A percentile compares a stretch with the other conserved stretches of the same genome.
Evolutionary conservation across 2,329 filamentous ascomycete genomes (phyloP).

Genomic region (Neocucurbitaria cava): DNA sequence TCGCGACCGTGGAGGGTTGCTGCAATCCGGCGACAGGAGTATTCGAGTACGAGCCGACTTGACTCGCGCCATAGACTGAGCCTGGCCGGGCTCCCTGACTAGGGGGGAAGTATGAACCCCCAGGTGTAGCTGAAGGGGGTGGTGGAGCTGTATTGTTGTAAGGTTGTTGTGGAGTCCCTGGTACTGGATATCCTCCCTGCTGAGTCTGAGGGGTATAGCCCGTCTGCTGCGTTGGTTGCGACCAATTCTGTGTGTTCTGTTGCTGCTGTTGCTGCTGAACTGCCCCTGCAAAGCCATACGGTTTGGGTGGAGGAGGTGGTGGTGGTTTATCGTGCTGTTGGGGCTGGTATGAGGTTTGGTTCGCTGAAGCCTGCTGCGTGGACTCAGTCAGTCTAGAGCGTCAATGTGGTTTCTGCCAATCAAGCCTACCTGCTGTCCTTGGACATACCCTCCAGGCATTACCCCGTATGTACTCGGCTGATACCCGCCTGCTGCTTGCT

Average conservation of each 20-base stretch:
- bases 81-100: conserved; percentile 32
- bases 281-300: conserved; percentile 38
- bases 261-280: conserved; percentile 28
- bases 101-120: conserved; percentile 42
- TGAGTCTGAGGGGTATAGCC: conserved; percentile 31
- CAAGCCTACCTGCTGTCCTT: conserved; percentile 23
- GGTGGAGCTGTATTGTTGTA: conserved; percentile 39
- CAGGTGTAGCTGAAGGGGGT: conserved; percentile 39
- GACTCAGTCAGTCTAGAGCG: not conserved
- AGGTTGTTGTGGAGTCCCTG: conserved; percentile 25
- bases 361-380: conserved; percentile 8
- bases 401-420: conserved; percentile 1
- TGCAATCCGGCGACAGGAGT: conserved; percentile 25
- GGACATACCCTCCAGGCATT: conserved; percentile 35
- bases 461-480: conserved; percentile 44
- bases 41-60: conserved; percentile 22
- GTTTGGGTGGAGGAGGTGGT: conserved; percentile 48
- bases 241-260: conserved; percentile 20
- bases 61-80: conserved; percentile 39
- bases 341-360: conserved; percentile 24
- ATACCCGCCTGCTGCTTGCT: conserved; percentile 33
- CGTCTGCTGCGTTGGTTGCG: conserved; percentile 27
- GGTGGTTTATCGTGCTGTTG: conserved; percentile 42
- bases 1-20: conserved; percentile 31
- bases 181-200: conserved; percentile 33